Percentiles rank a stretch among this genome's conserved stretches.
These are phyloP conservation scores for Pyrrhoderma noxium DNA, from an alignment of 1,284 basidiomycete genomes.

Conservation along the genomic window DNA sequence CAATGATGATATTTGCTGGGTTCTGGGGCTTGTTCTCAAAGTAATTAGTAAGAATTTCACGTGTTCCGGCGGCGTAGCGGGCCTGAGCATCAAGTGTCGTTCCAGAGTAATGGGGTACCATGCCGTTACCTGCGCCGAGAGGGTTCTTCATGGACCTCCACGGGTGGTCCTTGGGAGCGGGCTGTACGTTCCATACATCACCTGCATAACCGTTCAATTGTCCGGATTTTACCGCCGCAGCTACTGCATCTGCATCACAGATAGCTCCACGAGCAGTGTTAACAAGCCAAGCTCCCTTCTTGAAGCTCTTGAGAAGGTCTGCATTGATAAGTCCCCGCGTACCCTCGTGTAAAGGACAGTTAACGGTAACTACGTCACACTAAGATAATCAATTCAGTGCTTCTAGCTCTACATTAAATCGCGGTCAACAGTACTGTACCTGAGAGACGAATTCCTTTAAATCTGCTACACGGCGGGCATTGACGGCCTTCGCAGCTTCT, in stretches of 20 bases:
- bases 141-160: slow-evolving; percentile 83
- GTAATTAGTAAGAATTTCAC: slow-evolving; percentile 78
- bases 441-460: slow-evolving; percentile 82
- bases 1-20: slow-evolving; percentile 77
- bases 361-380: slow-evolving; percentile 83
- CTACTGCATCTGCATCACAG: slow-evolving; percentile 78
- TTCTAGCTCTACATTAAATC: slow-evolving; percentile 19
- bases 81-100: slow-evolving; percentile 90
- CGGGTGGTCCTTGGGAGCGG: slow-evolving; percentile 78
- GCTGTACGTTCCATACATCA: slow-evolving; percentile 76
- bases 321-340: slow-evolving; percentile 78
- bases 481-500: slow-evolving; percentile 66
- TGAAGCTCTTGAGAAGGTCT: slow-evolving; percentile 84
- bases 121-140: slow-evolving; percentile 74
- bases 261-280: slow-evolving; percentile 95
- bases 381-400: slow-evolving; percentile 15
- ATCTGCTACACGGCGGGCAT: slow-evolving; percentile 71
- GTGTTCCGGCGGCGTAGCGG: slow-evolving; percentile 80
- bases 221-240: slow-evolving; percentile 71
- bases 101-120: slow-evolving; percentile 84
- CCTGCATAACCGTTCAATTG: slow-evolving; percentile 68
- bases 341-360: slow-evolving; percentile 87
- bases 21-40: slow-evolving; percentile 62
- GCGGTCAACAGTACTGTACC: slow-evolving; percentile 20
- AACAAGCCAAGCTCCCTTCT: slow-evolving; percentile 87